A percentile compares a stretch with the other conserved stretches of the same genome.
phyloP scores from a whole-genome alignment of 805 yeast genomes.

The Cyberlindnera bimundalis region DNA sequence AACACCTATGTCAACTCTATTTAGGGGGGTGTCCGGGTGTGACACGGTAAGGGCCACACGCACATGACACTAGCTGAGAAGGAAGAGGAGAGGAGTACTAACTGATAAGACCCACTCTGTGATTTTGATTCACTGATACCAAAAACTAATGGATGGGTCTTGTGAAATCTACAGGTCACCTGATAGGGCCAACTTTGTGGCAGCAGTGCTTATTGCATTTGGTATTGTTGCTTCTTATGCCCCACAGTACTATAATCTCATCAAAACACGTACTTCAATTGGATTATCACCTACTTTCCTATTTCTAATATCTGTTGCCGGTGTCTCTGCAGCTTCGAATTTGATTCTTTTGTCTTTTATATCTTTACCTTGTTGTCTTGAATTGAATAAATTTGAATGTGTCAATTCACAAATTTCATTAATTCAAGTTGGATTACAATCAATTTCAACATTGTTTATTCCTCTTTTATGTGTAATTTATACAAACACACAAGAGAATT shows the following conservation, averaged over 20 bases:
- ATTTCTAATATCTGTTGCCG: slow-evolving; percentile 65
- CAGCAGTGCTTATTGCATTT: slow-evolving; percentile 51
- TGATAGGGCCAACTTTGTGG: slow-evolving; percentile 42
- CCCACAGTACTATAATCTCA: slow-evolving; percentile 69
- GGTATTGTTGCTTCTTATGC: slow-evolving; percentile 70
- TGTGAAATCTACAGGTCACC: slow-evolving; percentile 37
- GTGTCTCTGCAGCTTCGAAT: slow-evolving; percentile 65
- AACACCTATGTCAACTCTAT: too few relatives aligned
- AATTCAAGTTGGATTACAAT: slow-evolving; percentile 62
- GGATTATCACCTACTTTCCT: slow-evolving; percentile 75
- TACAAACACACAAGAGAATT: slow-evolving; percentile 43
- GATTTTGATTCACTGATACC: too few relatives aligned
- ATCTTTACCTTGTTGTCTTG: slow-evolving; percentile 59
- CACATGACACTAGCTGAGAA: too few relatives aligned
- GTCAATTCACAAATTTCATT: slow-evolving; percentile 62
- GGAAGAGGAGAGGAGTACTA: too few relatives aligned
- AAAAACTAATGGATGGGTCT: not conserved
- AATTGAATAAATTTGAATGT: slow-evolving; percentile 52
- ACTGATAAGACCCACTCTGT: too few relatives aligned
- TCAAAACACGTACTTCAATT: slow-evolving; percentile 59
- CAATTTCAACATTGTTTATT: slow-evolving; percentile 55
- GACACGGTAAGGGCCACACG: too few relatives aligned
- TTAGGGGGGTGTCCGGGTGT: too few relatives aligned
- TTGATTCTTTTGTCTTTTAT: slow-evolving; percentile 57
- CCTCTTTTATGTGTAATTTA: slow-evolving; percentile 49